Base-by-base conservation (phyloP, 257 asterid species). In the Cruciata laevipes region DNA sequence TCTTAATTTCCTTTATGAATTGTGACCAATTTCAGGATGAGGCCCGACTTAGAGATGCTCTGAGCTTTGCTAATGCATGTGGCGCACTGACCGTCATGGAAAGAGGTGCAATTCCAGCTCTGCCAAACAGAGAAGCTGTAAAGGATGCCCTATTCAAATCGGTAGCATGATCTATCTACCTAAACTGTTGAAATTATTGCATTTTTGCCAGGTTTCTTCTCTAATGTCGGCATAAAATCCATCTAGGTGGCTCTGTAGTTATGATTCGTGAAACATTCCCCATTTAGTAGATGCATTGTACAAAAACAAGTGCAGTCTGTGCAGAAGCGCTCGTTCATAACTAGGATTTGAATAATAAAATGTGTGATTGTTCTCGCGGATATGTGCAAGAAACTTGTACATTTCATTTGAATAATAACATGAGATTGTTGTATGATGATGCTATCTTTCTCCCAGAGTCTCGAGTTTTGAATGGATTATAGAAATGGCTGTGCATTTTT, bases 61-160 rank as follows among this genome's bases (percentile, higher is more conserved):
- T 94, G 70, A 77, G 81, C 60, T 93, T 93, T 66, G 97, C 97
- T 16, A 93, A 93, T 74, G 96, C 86, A 33, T 90, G 97, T 66
- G 99, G 99, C 21, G 99, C 96, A 61, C 76, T 93, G 76, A 90
- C 98, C 24, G 97, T 93, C 75, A 93, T 70, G 32, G 99, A 90
- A 74, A 82, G 98, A 81, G 95, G 97, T 14, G 97, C 99, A 42
- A 93, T 93, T 81, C 99, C 99, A 2, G 95, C 99, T 71, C 78
- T 93, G 90, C 99, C 97, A 16, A 83, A 87, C 20, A 81, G 73
- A 74, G 84, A 83, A 78, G 77, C 76, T 32, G 99, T 90, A 49
- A 86, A 82, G 33, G 74, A 77, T 42, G 74, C 89, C 71, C 72
- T 93, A 74, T 87, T 88, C 76, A 81, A 87, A 53, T 65, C 79